Evolutionary conservation across 2,329 filamentous ascomycete species (phyloP), one percentile per base, ranked within the genome.

Genomic region (Cladosporium sp.): DNA sequence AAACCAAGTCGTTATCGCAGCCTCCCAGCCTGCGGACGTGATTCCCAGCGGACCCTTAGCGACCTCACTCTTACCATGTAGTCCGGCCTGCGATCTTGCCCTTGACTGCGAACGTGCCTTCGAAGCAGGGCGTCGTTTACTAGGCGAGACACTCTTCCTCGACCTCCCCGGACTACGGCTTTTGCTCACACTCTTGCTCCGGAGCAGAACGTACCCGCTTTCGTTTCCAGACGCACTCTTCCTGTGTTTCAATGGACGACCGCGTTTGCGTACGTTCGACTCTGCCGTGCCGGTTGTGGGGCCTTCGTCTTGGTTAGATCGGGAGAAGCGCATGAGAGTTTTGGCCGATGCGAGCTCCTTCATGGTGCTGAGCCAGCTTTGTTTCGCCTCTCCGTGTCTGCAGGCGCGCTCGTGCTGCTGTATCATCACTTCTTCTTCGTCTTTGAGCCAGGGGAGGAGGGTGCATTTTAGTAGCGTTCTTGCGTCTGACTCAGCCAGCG

Each of bases 201-300:
- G 48, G 9, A 39, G 15, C n/a, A 48, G 22, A 15, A 38, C 20
- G 27, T 51, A 51, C 1, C 48, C 48, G 18, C 41, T 51, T 34
- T 51, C 48, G 24, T 44, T 40, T 3, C 18, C 22, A 15, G 39
- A 43, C 19, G 18, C 9, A 7, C 40, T 51, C 20, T 51, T 43
- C 7, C 40, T 40, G 19, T 51, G 48, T 34, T 44, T 51, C 6
- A 40, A 12, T 18, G 36, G 40, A 1, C 48, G 48, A 5, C 48
- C 41, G 13, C 48, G 48, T 15, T 51, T 51, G 6, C 48, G 30
- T 7, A 51, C 29, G 18, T 44, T 38, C 2, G 34, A 32, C 20
- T 51, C 36, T 18, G 34, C 48, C 8, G 48, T 51, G n/a, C 24
- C 48, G 2, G 48, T 51, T 13, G 48, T 44, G 20, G 48, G 48